phyloP scores from a whole-genome alignment of 2,329 filamentous ascomycete genomes.

The Fusarium algeriense region DNA sequence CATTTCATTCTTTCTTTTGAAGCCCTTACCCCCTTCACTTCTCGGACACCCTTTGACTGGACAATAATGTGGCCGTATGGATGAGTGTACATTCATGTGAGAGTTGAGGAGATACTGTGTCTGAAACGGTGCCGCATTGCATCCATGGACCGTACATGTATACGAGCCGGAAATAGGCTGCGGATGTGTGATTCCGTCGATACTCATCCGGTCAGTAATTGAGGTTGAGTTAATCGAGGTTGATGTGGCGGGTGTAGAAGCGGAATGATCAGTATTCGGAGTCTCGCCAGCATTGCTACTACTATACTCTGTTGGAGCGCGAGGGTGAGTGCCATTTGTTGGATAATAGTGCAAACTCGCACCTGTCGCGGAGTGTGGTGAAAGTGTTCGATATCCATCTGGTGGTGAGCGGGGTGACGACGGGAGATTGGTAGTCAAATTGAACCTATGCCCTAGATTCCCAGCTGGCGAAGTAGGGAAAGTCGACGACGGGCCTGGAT shows the following conservation, averaged over 20 bases:
- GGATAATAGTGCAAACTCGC: slow-evolving; percentile 56
- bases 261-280: slow-evolving; percentile 60
- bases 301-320: slow-evolving; percentile 57
- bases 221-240: slow-evolving; percentile 41
- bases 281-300: slow-evolving; percentile 61
- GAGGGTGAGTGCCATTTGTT: slow-evolving; percentile 51
- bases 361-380: slow-evolving; percentile 58
- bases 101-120: slow-evolving; percentile 84
- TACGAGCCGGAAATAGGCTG: slow-evolving; percentile 64
- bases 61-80: slow-evolving; percentile 74
- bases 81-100: slow-evolving; percentile 79
- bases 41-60: slow-evolving; percentile 72
- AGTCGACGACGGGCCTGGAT: slow-evolving; percentile 40
- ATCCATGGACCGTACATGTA: slow-evolving; percentile 71
- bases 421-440: slow-evolving; percentile 47
- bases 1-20: slow-evolving; percentile 81
- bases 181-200: slow-evolving; percentile 68
- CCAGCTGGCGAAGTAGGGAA: slow-evolving; percentile 52
- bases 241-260: slow-evolving; percentile 57
- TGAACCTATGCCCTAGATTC: slow-evolving; percentile 47
- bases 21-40: slow-evolving; percentile 73
- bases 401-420: slow-evolving; percentile 65
- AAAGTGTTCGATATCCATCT: slow-evolving; percentile 61
- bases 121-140: slow-evolving; percentile 79
- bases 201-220: slow-evolving; percentile 67